Conservation (phyloP, 441 rosid genomes). For the Breynia disticha region DNA sequence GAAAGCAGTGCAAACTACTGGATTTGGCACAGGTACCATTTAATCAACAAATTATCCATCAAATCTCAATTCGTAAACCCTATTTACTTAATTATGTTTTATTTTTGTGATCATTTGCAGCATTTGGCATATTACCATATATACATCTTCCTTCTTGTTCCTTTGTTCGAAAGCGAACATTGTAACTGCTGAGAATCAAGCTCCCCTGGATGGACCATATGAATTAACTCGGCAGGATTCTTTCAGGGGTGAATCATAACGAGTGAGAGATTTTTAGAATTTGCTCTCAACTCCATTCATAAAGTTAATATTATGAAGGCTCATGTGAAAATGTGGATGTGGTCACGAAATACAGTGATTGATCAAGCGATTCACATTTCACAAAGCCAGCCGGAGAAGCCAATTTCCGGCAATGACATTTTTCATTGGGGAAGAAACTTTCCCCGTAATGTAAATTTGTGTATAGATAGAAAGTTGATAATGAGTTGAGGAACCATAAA, state of each 20-base stretch:
- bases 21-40: conserved; percentile 92
- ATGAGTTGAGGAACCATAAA: no score
- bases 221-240: conserved; percentile 67
- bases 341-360: no score
- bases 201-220: conserved; percentile 29
- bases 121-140: conserved; percentile 77
- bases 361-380: no score
- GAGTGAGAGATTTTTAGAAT: conserved; percentile 2
- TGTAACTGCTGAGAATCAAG: conserved; percentile 26
- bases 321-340: no score
- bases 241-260: conserved; percentile 26
- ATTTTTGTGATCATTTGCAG: conserved; percentile 38
- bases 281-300: no score
- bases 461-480: no score
- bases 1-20: conserved; percentile 87
- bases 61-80: neutral
- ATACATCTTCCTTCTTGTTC: conserved; percentile 88
- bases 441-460: no score
- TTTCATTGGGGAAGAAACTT: no score
- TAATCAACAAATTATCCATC: no score
- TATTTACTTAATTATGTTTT: conserved; percentile 2
- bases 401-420: no score
- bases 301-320: no score
- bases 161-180: conserved; percentile 69
- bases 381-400: no score